Evolutionary conservation across 257 asterid genomes (phyloP).

Genomic region (Gentiana macrophylla): DNA sequence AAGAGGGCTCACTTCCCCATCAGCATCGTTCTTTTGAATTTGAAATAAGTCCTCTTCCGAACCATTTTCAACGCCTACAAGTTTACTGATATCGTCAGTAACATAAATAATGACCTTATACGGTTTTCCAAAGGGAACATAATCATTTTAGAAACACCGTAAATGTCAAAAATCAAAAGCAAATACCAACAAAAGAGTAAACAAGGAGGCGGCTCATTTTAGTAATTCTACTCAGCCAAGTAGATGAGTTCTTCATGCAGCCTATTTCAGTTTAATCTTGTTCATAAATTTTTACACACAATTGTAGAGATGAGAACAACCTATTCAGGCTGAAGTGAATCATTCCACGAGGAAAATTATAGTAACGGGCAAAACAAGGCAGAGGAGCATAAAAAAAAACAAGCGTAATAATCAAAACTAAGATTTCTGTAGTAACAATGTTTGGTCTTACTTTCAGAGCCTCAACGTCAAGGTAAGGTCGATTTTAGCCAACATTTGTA

Average conservation of each 20-base stretch:
- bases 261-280: background rate
- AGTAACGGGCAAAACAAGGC: no score
- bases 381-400: background rate
- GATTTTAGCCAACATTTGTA: background rate
- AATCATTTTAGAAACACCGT: background rate
- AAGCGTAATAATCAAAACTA: no score
- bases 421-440: background rate
- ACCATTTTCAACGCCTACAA: slow-evolving; percentile 38
- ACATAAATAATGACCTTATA: background rate
- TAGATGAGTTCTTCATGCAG: background rate
- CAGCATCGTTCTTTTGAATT: slow-evolving; percentile 40
- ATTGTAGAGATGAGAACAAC: background rate
- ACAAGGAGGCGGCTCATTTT: background rate
- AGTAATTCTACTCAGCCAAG: background rate
- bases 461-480: background rate
- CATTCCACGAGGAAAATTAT: background rate
- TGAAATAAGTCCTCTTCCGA: slow-evolving; percentile 30
- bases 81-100: slow-evolving; percentile 9
- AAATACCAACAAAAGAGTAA: background rate
- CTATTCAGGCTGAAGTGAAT: background rate
- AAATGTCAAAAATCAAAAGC: background rate
- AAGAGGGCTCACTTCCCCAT: slow-evolving; percentile 45
- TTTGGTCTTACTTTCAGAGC: background rate
- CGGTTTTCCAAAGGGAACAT: no score
- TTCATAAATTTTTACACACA: background rate